Percentiles rank a stretch among this genome's conserved stretches.
Conservation (phyloP, 2,329 filamentous ascomycete genomes). For the Trichophyton simii region DNA sequence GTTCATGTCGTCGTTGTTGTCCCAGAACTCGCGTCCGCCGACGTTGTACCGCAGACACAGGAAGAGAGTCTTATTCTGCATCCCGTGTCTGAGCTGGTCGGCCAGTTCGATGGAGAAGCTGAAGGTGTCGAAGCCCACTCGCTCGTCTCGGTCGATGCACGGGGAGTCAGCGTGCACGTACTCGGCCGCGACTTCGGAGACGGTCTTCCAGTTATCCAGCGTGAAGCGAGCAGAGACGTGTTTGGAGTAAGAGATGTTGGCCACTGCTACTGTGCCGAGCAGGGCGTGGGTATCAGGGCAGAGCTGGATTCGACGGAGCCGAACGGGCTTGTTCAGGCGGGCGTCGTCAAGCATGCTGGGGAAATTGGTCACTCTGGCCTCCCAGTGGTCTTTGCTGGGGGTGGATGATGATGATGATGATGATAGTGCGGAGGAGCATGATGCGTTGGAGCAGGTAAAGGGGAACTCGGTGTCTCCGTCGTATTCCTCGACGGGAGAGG, state of each 20-base stretch:
- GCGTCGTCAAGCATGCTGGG: constrained; percentile 55
- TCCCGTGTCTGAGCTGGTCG: constrained; percentile 60
- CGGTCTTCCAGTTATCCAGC: constrained; percentile 96
- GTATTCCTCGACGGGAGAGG: constrained; percentile 79
- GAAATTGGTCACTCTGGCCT: constrained; percentile 75
- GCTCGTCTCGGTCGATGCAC: constrained; percentile 30
- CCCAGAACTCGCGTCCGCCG: constrained; percentile 79
- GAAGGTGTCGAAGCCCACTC: constrained; percentile 64
- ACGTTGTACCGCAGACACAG: constrained; percentile 84
- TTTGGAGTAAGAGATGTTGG: constrained; percentile 85
- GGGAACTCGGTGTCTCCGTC: constrained; percentile 84
- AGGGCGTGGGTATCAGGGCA: constrained; percentile 79
- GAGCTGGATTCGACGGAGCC: constrained; percentile 74
- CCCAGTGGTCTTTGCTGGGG: constrained; percentile 52
- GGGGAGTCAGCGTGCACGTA: constrained; percentile 60
- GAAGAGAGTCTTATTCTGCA: constrained; percentile 85
- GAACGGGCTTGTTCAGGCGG: constrained; percentile 45
- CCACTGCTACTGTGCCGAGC: constrained; percentile 69
- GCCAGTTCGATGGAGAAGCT: constrained; percentile 87
- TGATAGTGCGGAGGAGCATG: not conserved
- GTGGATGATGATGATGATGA: too few relatives aligned
- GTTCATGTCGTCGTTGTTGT: constrained; percentile 78
- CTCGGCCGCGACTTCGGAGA: constrained; percentile 84
- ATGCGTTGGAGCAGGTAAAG: constrained; percentile 50
- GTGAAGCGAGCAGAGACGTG: constrained; percentile 85